A percentile compares a stretch with the other conserved stretches of the same genome.
These are phyloP conservation scores for Jackrogersella multiformis DNA, from an alignment of 495 filamentous ascomycete genomes.

Conservation along the genomic window DNA sequence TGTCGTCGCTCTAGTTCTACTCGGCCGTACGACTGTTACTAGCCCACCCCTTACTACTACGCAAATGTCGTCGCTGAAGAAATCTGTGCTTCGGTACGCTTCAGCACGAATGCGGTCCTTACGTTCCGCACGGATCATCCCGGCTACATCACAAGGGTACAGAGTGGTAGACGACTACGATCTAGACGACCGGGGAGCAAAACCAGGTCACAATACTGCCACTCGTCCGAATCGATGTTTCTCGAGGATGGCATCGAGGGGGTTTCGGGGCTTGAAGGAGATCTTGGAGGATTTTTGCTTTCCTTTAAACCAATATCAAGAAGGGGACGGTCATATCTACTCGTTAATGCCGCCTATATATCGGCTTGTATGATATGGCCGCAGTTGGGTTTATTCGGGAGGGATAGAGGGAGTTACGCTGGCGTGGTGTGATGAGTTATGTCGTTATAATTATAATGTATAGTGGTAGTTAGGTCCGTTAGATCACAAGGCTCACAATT, in stretches of 20 bases:
- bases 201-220: background rate
- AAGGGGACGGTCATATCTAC: conserved; percentile 1
- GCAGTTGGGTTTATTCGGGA: background rate
- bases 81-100: conserved; percentile 4
- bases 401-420: background rate
- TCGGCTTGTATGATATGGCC: conserved; percentile 9
- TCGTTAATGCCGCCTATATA: conserved; percentile 7
- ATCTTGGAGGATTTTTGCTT: background rate
- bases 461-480: no score
- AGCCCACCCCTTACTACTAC: background rate
- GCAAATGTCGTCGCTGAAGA: conserved; percentile 16
- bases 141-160: conserved; percentile 3
- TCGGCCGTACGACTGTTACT: background rate
- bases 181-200: conserved; percentile 4
- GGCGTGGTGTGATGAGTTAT: no score
- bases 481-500: background rate
- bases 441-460: background rate
- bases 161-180: conserved; percentile 11
- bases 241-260: background rate
- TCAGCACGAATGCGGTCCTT: conserved; percentile 9
- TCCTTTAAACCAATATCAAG: background rate
- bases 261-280: background rate
- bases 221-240: background rate
- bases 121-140: conserved; percentile 1
- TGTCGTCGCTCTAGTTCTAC: background rate